Conservation (phyloP, 352 stramenopile species). For the Albugo candida region DNA sequence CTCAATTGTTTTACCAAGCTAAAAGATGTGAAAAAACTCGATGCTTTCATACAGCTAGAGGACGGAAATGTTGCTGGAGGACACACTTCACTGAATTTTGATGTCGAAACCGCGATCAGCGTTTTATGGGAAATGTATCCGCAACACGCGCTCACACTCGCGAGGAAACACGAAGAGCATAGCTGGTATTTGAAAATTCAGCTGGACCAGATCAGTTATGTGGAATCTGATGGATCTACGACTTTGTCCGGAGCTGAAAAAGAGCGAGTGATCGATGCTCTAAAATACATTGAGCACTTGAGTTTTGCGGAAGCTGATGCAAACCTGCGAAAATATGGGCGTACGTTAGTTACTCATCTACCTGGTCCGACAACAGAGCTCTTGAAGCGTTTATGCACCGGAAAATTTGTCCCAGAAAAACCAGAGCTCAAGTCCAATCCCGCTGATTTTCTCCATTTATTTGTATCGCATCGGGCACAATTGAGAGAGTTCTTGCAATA, state of each 20-base stretch:
- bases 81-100: conserved; percentile 44
- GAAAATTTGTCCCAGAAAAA: conserved; percentile 43
- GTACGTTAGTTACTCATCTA: conserved; percentile 73
- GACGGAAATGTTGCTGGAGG: conserved; percentile 24
- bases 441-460: conserved; percentile 82
- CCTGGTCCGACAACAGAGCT: conserved; percentile 77
- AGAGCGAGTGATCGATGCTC: conserved; percentile 67
- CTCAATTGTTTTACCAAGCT: conserved; percentile 92
- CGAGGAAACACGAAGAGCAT: conserved; percentile 80
- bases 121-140: conserved; percentile 86
- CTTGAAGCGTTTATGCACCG: conserved; percentile 79
- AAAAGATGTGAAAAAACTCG: conserved; percentile 85
- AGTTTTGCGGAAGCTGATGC: conserved; percentile 70
- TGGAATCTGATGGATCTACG: conserved; percentile 52
- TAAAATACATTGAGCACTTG: conserved; percentile 80
- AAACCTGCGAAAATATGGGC: conserved; percentile 78
- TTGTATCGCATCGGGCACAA: conserved; percentile 79
- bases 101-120: conserved; percentile 83
- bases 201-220: conserved; percentile 77
- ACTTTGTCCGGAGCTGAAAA: conserved; percentile 54
- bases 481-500: conserved; percentile 80
- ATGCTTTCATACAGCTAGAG: conserved; percentile 82
- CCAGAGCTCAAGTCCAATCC: conserved; percentile 52
- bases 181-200: conserved; percentile 87
- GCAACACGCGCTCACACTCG: conserved; percentile 75